Evolutionary conservation across 768 basidiomycete genomes (phyloP), one percentile per base, ranked within the genome.

Genomic region (Mycena epipterygia): DNA sequence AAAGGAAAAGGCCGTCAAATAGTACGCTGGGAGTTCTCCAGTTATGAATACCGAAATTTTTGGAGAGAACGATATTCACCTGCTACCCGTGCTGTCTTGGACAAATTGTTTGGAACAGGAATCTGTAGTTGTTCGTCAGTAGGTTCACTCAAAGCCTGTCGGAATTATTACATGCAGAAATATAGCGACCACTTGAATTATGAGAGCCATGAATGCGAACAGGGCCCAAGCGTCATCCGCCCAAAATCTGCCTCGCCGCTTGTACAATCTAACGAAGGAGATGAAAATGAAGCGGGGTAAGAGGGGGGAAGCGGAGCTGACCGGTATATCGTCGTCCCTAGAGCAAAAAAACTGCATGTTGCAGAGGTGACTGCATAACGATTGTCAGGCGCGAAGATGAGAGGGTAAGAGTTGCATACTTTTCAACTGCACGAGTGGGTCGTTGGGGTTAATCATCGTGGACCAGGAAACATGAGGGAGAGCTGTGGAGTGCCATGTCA

Each of bases 1-100:
- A 65, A 84, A 86, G 12, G 80, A 68, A 4, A 72, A 73, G 44
- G 80, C 81, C 76, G 83, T 79, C 19, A 83, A 49, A 64, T 84
- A 84, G 63, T 82, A 83, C 13, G 76, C 79, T 68, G 52, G 8
- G 3, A 52, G 23, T 21, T 17, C 30, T 67, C 37, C 25, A 2
- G 9, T 19, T 3, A 17, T 57, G 4, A 4, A 25, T n/a, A 3
- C 39, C n/a, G 29, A 21, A 11, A 42, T 39, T 23, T 39, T 39
- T 5, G 6, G 21, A n/a, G 12, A 11, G 21, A 23, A 17, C 41
- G 12, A 4, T 19, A 60, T 46, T 25, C 19, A 68, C 71, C 71
- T 55, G 71, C 67, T 17, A 73, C 46, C n/a, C 67, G 52, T 21
- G 64, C 57, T 25, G 55, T 62, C 41, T 49, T 49, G 0, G 70